These are phyloP conservation scores for Spizellomyces punctatus DNA, from an alignment of 192 early-diverging fungal species.

Conservation along the genomic window DNA sequence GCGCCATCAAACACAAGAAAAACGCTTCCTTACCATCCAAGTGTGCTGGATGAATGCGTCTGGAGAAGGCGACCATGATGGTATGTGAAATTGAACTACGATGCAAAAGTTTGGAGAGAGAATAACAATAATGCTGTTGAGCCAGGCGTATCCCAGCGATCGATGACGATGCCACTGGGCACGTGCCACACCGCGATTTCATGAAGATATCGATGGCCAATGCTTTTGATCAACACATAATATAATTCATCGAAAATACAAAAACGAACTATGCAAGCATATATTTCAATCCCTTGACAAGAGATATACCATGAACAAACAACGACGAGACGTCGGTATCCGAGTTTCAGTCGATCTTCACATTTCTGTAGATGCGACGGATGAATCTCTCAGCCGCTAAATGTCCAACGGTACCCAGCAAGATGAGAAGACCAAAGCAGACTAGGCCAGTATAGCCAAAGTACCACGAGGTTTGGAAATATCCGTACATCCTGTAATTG, in stretches of 20 bases:
- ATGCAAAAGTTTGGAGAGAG: too few relatives aligned
- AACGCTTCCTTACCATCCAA: conserved; percentile 13
- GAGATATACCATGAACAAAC: too few relatives aligned
- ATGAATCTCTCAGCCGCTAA: conserved; percentile 78
- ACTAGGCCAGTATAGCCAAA: conserved; percentile 87
- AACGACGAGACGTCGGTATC: neutral
- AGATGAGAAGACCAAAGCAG: conserved; percentile 74
- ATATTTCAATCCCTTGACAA: too few relatives aligned
- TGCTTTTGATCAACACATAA: too few relatives aligned
- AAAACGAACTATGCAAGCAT: too few relatives aligned
- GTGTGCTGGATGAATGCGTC: conserved; percentile 31
- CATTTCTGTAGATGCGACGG: conserved; percentile 77
- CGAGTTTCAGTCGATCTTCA: conserved; percentile 43
- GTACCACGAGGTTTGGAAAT: conserved; percentile 79
- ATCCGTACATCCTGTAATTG: conserved; percentile 68
- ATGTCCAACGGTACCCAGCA: conserved; percentile 81
- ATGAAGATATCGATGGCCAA: too few relatives aligned
- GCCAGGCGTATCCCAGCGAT: too few relatives aligned
- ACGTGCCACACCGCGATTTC: too few relatives aligned
- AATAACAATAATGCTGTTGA: too few relatives aligned
- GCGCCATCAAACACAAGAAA: neutral
- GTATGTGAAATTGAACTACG: neutral
- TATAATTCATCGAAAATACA: too few relatives aligned
- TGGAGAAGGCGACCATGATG: conserved; percentile 20
- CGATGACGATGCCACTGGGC: too few relatives aligned